phyloP scores from a whole-genome alignment of 495 filamentous ascomycete species.

The Trichoderma reesei region DNA sequence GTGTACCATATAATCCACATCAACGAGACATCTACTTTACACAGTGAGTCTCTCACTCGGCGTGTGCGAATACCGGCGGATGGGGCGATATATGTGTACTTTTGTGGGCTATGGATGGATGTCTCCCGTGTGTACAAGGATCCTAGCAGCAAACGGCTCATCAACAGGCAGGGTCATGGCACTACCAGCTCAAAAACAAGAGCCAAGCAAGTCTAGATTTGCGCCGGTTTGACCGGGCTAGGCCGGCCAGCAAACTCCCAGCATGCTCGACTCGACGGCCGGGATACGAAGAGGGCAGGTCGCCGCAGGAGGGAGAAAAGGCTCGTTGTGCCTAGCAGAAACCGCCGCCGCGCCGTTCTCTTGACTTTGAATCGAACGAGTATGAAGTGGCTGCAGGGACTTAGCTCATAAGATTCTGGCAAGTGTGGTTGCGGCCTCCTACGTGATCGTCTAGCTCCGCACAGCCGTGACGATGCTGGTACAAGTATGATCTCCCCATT shows the following conservation, averaged over 20 bases:
- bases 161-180: neutral
- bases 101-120: constrained; percentile 1
- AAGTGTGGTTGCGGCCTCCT: neutral
- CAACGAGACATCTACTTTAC: too few species aligned
- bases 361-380: neutral
- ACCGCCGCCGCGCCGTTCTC: neutral
- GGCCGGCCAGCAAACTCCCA: neutral
- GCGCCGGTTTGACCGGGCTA: neutral
- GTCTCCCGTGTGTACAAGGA: neutral
- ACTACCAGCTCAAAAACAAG: neutral
- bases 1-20: too few species aligned
- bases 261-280: neutral
- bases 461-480: neutral
- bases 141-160: neutral
- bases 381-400: too few species aligned
- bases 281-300: neutral
- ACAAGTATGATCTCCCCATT: neutral
- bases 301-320: neutral
- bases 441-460: constrained; percentile 1
- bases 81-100: neutral
- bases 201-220: neutral
- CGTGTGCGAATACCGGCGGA: neutral
- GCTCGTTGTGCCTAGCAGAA: neutral
- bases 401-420: too few species aligned
- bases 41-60: too few species aligned